Conservation (phyloP, 208 protist genomes). For the Wallacemonas sp. region DNA sequence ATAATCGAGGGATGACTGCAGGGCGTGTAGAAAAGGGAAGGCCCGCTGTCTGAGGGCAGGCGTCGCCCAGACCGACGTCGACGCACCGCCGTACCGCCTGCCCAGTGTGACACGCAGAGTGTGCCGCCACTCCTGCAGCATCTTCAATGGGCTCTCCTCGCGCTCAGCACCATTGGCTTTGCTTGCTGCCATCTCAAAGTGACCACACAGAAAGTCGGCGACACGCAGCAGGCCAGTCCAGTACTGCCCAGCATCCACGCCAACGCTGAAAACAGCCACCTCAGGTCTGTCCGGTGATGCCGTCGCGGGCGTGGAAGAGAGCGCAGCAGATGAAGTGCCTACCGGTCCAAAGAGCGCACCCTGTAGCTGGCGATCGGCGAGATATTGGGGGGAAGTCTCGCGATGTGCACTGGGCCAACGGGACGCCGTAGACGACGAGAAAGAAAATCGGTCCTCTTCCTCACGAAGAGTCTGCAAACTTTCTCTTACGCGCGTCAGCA, state of each 20-base stretch:
- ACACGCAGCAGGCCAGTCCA: conserved; percentile 30
- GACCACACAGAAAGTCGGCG: conserved; percentile 33
- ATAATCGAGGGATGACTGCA: conserved; percentile 19
- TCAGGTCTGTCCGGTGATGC: neutral
- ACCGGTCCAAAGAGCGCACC: too few relatives aligned
- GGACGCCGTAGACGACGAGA: too few relatives aligned
- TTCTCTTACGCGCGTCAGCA: too few relatives aligned
- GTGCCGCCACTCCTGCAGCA: neutral
- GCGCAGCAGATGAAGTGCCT: too few relatives aligned
- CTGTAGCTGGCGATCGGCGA: too few relatives aligned
- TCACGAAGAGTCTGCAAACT: too few relatives aligned
- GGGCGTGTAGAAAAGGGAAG: conserved; percentile 33
- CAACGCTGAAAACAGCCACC: conserved; percentile 21
- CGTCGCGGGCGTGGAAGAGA: neutral
- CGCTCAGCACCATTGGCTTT: too few relatives aligned
- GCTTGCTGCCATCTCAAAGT: neutral
- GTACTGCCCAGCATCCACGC: conserved; percentile 39
- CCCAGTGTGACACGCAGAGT: neutral
- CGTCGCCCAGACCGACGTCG: conserved; percentile 19
- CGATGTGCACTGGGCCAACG: too few relatives aligned
- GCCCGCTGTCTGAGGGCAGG: conserved; percentile 17
- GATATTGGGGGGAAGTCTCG: too few relatives aligned
- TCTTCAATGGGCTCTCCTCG: neutral
- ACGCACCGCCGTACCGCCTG: conserved; percentile 25
- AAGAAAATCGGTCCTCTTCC: too few relatives aligned